Percentiles rank a stretch among this genome's conserved stretches.
phyloP scores from a whole-genome alignment of 306 rosid genomes.

The Cucurbita ficifolia region DNA sequence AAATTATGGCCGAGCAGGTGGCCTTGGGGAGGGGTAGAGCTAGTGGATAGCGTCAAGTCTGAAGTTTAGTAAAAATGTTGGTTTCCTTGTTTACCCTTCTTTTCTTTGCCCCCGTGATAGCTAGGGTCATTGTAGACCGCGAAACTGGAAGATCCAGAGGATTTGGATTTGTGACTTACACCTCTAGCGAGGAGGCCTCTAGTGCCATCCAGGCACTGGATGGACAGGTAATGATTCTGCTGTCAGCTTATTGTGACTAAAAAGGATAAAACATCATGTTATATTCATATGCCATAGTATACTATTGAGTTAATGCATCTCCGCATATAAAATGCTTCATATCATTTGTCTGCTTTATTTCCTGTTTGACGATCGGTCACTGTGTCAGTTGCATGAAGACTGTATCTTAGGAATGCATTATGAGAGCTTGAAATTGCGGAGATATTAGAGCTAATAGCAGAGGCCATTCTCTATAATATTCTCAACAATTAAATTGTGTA shows the following conservation, averaged over 20 bases:
- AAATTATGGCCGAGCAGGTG: neutral
- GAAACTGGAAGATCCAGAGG: slow-evolving; percentile 84
- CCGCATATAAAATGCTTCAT: neutral
- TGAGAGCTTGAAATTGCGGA: neutral
- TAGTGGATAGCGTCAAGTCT: neutral
- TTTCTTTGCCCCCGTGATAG: slow-evolving; percentile 20
- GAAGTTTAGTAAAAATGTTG: neutral
- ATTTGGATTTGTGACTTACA: slow-evolving; percentile 67
- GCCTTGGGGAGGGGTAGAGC: neutral
- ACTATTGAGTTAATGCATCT: neutral
- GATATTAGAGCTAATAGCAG: neutral
- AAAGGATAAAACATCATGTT: neutral
- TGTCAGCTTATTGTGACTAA: neutral
- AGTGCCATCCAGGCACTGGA: slow-evolving; percentile 87
- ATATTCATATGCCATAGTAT: neutral
- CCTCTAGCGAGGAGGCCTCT: slow-evolving; percentile 69
- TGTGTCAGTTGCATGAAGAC: neutral
- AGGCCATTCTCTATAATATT: neutral
- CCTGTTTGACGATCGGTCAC: neutral
- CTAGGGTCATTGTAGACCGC: slow-evolving; percentile 67
- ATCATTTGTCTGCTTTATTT: neutral
- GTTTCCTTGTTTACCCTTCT: neutral
- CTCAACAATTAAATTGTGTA: neutral
- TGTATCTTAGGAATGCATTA: neutral
- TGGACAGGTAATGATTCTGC: slow-evolving; percentile 51